Conservation (phyloP, 345 rosid genomes). For the Brassica cretica region DNA sequence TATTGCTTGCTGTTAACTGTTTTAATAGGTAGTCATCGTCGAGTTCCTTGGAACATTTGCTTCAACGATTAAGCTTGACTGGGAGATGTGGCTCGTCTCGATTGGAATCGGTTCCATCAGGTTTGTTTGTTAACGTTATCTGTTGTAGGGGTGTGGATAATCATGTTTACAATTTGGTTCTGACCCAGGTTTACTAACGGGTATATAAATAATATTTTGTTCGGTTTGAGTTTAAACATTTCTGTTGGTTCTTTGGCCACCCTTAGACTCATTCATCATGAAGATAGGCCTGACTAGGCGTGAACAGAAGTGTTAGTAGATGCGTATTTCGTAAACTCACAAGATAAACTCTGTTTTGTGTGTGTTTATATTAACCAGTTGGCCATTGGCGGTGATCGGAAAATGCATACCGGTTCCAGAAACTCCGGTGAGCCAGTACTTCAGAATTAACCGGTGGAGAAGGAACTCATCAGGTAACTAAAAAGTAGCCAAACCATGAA, state of each 20-base stretch:
- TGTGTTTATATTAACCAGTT: conserved; percentile 47
- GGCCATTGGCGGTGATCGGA: conserved; percentile 89
- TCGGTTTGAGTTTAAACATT: too few species aligned
- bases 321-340: conserved; percentile 1
- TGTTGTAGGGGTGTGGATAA: background rate
- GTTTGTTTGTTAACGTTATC: conserved; percentile 27
- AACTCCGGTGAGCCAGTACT: conserved; percentile 48
- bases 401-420: conserved; percentile 73
- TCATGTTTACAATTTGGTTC: too few species aligned
- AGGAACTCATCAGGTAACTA: conserved; percentile 36
- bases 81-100: conserved; percentile 76
- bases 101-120: conserved; percentile 67
- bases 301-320: too few species aligned
- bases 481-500: background rate
- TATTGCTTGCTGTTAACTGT: background rate
- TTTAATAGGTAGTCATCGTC: conserved; percentile 62
- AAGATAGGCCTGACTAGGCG: too few species aligned
- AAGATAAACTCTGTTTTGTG: background rate
- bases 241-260: too few species aligned
- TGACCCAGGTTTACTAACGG: too few species aligned
- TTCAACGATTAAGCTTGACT: conserved; percentile 69
- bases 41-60: conserved; percentile 88
- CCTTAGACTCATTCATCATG: too few species aligned
- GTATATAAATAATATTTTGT: too few species aligned
- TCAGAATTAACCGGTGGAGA: conserved; percentile 42